These are phyloP conservation scores for Volvox carteri DNA, from an alignment of 163 green algal species.

Conservation along the genomic window DNA sequence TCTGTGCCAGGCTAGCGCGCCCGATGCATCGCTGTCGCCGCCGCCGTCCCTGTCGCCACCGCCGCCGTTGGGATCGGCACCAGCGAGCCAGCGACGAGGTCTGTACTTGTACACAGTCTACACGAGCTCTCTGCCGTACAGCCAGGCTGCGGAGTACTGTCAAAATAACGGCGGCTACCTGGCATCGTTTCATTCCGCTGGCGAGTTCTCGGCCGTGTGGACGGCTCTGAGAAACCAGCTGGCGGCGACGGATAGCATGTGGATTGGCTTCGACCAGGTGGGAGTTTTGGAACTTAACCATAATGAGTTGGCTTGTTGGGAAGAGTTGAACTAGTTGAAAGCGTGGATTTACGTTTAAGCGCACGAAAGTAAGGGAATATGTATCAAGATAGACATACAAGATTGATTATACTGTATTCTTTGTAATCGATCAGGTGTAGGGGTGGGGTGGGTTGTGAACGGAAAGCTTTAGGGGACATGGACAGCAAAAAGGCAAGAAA, in stretches of 20 bases:
- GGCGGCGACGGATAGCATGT: neutral
- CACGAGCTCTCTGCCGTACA: slow-evolving; percentile 16
- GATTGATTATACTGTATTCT: too few species aligned
- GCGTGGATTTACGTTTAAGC: too few species aligned
- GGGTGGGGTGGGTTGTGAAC: too few species aligned
- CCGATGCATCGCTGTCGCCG: slow-evolving; percentile 14
- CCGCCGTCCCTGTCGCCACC: slow-evolving; percentile 8
- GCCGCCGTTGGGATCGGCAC: neutral
- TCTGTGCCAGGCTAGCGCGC: slow-evolving; percentile 5
- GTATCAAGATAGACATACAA: too few species aligned
- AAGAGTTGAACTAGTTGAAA: too few species aligned
- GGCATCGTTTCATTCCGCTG: slow-evolving; percentile 40
- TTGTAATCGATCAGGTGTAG: too few species aligned
- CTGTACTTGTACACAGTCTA: slow-evolving; percentile 44
- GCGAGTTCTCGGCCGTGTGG: slow-evolving; percentile 23
- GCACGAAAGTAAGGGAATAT: too few species aligned
- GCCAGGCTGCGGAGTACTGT: slow-evolving; percentile 6
- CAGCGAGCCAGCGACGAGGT: neutral
- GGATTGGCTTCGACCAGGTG: slow-evolving; percentile 45
- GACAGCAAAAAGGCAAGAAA: too few species aligned
- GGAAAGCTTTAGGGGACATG: too few species aligned
- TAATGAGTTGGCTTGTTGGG: too few species aligned
- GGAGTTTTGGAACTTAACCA: too few species aligned
- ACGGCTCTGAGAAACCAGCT: neutral
- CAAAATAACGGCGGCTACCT: slow-evolving; percentile 30